Conservation (phyloP, 306 rosid genomes). For the Styphnolobium japonicum region DNA sequence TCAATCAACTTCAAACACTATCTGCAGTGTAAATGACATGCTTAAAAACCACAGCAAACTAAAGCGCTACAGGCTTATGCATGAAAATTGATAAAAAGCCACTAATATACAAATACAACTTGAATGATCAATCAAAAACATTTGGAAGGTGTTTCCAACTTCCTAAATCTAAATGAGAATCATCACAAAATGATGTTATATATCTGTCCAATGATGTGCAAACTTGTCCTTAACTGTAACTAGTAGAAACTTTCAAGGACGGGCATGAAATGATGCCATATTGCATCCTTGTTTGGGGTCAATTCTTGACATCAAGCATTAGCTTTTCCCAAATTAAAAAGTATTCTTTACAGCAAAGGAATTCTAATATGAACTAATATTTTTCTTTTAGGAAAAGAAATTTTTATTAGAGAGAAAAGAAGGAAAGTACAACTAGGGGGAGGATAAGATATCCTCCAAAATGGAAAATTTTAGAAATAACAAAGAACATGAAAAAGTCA, state of each 20-base stretch:
- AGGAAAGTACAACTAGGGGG: background rate
- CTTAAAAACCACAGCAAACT: background rate
- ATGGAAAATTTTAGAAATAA: no score
- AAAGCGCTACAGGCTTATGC: background rate
- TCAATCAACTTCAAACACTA: slow-evolving; percentile 11
- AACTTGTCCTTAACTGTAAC: background rate
- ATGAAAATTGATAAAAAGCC: background rate
- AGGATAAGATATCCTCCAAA: slow-evolving; percentile 1
- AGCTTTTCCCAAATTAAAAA: background rate
- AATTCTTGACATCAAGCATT: background rate
- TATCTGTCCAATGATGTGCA: background rate
- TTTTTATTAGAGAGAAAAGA: background rate
- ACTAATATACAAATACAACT: no score
- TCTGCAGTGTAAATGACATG: background rate
- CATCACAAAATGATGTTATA: background rate
- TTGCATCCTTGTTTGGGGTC: background rate
- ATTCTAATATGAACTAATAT: background rate
- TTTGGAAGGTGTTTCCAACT: background rate
- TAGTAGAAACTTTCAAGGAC: background rate
- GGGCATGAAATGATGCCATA: background rate
- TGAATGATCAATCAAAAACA: slow-evolving; percentile 25
- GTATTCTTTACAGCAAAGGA: background rate
- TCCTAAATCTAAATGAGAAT: background rate
- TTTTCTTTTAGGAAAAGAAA: background rate
- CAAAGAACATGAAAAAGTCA: no score